Base-by-base conservation (phyloP, 2,329 filamentous ascomycete genomes). In the Curvularia verruculosa region DNA sequence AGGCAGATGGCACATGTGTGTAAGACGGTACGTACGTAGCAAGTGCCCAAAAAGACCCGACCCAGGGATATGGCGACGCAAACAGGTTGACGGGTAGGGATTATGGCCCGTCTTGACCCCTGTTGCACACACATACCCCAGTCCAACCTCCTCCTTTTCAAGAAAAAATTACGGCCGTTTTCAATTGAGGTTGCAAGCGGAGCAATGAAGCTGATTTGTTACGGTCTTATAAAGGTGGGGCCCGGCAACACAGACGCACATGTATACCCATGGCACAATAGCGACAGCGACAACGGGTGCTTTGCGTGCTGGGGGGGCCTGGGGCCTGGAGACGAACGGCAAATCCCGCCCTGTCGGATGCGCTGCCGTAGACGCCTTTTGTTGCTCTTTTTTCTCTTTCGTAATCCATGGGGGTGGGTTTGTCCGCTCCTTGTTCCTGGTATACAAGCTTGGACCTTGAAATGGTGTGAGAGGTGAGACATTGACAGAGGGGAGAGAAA, bases 341-440 rank as follows among this genome's bases (percentile, higher is more conserved):
- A 49, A 37, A 49, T 37, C 46, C 46, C 46, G 31, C 21, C 31
- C 15, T 49, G 34, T 49, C 46, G 34, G 46, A 49, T 39, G 46
- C 15, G 39, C n/a, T 49, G 31, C 31, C 46, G 46, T 19, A 6
- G n/a, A 9, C 13, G 26, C 24, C 39, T 41, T 41, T 41, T n/a
- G 13, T 23, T 3, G 7, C 19, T 15, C 24, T 21, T 15, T 23
- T 23, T 41, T 23, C 13, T 24, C 23, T 41, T 21, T n/a, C 23
- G 21, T 7, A 36, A 36, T 36, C 5, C 34, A 36, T 9, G 15
- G 34, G 34, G 34, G 34, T 36, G 15, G 34, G 31, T 34, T 36
- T 1, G 5, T 36, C 18, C 13, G n/a, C n/a, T 7, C 34, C 34
- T 36, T 36, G 34, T 18, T 36, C 34, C 34, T n/a, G 7, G 15